Evolutionary conservation across 2,329 filamentous ascomycete genomes (phyloP).

Genomic region (Sordariomycetes sp.): DNA sequence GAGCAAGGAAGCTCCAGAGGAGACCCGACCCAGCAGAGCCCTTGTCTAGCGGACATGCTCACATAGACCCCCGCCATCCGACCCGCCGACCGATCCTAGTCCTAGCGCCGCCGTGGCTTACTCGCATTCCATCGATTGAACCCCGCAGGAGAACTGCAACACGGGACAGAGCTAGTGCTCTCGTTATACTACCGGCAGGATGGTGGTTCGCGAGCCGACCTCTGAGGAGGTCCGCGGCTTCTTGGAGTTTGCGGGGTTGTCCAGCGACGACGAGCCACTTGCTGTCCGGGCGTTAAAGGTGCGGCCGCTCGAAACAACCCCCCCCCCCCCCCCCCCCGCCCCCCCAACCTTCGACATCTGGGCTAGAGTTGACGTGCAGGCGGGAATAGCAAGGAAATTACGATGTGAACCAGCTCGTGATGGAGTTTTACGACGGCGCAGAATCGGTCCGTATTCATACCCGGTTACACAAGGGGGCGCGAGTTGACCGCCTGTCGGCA

Average conservation of each 20-base stretch:
- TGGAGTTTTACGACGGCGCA: constrained; percentile 37
- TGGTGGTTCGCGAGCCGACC: constrained; percentile 15
- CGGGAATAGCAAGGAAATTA: constrained; percentile 23
- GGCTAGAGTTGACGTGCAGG: not conserved
- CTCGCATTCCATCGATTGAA: not conserved
- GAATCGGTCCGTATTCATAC: constrained; percentile 14
- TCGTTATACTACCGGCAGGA: not conserved
- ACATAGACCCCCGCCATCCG: not conserved
- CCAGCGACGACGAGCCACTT: constrained; percentile 21
- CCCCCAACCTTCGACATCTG: not conserved
- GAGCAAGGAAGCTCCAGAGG: not conserved
- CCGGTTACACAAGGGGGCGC: not conserved
- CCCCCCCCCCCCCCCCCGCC: too few species aligned
- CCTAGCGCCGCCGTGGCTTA: not conserved
- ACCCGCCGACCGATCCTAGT: not conserved
- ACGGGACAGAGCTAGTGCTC: not conserved
- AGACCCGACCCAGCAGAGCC: not conserved
- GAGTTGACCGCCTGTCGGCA: not conserved
- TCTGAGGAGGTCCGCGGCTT: constrained; percentile 23
- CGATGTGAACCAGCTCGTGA: constrained; percentile 32
- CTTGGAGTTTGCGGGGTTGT: constrained; percentile 25
- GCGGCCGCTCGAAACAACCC: constrained; percentile 2
- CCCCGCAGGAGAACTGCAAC: not conserved
- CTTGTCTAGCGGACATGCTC: not conserved
- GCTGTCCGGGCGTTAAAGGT: constrained; percentile 28